Conservation (phyloP, 306 rosid genomes). For the Vicia faba region DNA sequence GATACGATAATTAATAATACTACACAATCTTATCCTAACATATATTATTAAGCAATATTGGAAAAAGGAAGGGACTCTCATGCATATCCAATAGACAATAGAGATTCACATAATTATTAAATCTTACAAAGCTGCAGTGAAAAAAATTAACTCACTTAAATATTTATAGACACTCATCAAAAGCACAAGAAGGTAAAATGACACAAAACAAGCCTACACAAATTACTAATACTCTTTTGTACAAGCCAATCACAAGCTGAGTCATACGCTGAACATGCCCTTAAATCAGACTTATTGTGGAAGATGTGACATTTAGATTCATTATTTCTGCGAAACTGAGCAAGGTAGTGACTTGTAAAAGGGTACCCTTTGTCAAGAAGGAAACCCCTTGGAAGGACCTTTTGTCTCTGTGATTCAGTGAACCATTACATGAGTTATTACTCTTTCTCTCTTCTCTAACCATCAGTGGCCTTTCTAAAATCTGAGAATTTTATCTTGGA, state of each 20-base stretch:
- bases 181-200: conserved; percentile 1
- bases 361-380: neutral
- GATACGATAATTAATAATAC: conserved; percentile 6
- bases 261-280: conserved; percentile 1
- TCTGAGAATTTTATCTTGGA: neutral
- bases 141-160: neutral
- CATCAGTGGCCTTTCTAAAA: neutral
- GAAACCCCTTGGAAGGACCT: conserved; percentile 8
- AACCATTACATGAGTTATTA: neutral
- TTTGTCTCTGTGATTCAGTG: conserved; percentile 21
- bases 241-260: conserved; percentile 2
- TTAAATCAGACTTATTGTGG: conserved; percentile 4
- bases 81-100: conserved; percentile 26
- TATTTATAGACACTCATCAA: conserved; percentile 5
- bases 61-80: neutral
- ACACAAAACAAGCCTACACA: neutral
- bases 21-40: neutral
- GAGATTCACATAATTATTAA: neutral
- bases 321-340: conserved; percentile 5
- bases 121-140: neutral
- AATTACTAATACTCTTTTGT: conserved; percentile 1
- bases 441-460: neutral
- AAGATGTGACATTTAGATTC: conserved; percentile 5
- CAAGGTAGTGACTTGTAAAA: conserved; percentile 5
- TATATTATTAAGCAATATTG: neutral